Evolutionary conservation across 495 filamentous ascomycete genomes (phyloP).

Genomic region (Aspergillus mulundensis): DNA sequence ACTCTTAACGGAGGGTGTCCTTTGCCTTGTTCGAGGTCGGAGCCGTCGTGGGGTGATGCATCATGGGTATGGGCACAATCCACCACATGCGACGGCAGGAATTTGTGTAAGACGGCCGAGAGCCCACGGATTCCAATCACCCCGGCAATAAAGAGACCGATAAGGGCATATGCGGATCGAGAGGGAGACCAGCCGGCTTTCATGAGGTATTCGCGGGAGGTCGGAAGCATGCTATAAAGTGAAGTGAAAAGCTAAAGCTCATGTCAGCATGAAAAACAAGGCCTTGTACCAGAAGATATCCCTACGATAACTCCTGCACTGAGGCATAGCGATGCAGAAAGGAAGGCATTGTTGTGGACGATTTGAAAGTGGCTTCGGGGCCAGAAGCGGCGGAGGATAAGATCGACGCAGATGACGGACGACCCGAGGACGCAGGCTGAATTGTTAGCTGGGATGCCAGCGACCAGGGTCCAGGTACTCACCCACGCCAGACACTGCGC

Average conservation of each 20-base stretch:
- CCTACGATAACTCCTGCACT: constrained; percentile 97
- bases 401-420: constrained; percentile 80
- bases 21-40: constrained; percentile 32
- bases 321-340: constrained; percentile 82
- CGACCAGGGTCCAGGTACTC: constrained; percentile 20
- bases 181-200: constrained; percentile 62
- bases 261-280: constrained; percentile 8
- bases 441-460: constrained; percentile 2
- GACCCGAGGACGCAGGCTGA: constrained; percentile 79
- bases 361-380: constrained; percentile 76
- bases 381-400: constrained; percentile 66
- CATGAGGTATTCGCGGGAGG: constrained; percentile 69
- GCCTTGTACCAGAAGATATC: neutral
- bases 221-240: constrained; percentile 90
- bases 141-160: constrained; percentile 73
- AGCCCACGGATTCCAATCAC: constrained; percentile 80
- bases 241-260: constrained; percentile 77
- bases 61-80: constrained; percentile 85
- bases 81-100: constrained; percentile 88
- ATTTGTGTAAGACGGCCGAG: constrained; percentile 73
- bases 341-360: constrained; percentile 80
- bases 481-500: constrained; percentile 76
- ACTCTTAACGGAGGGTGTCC: constrained; percentile 19
- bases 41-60: constrained; percentile 32
- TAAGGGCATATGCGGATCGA: constrained; percentile 65